Conservation (phyloP, 1,284 basidiomycete genomes). For the Tylopilus sp. region DNA sequence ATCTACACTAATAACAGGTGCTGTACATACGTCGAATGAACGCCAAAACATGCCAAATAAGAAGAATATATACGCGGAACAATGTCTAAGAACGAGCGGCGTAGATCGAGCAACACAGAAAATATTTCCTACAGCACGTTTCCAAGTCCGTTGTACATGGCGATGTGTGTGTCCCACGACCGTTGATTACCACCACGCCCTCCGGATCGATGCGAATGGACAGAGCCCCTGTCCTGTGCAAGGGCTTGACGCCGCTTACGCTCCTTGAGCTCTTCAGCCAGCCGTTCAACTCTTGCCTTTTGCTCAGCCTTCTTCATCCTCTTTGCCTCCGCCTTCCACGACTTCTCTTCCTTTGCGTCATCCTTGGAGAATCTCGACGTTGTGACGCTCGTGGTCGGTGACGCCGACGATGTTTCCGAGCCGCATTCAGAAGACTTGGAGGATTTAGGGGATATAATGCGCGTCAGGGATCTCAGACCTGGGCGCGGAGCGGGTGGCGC, state of each 20-base stretch:
- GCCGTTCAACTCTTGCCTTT: slow-evolving; percentile 37
- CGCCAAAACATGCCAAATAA: slow-evolving; percentile 19
- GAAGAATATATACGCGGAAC: slow-evolving; percentile 10
- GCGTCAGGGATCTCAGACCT: slow-evolving; percentile 24
- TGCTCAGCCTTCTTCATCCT: slow-evolving; percentile 44
- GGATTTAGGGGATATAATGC: slow-evolving; percentile 28
- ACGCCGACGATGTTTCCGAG: slow-evolving; percentile 11
- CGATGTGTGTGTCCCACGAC: slow-evolving; percentile 23
- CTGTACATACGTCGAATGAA: slow-evolving; percentile 9
- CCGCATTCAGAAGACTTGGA: slow-evolving; percentile 6
- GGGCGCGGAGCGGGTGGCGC: slow-evolving; percentile 8
- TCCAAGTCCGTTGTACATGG: slow-evolving; percentile 37
- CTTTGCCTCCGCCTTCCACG: slow-evolving; percentile 44
- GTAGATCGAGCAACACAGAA: slow-evolving; percentile 15
- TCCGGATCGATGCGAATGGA: slow-evolving; percentile 26
- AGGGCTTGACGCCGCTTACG: slow-evolving; percentile 31
- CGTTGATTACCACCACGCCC: slow-evolving; percentile 15
- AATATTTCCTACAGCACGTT: slow-evolving; percentile 20
- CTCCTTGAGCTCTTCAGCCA: slow-evolving; percentile 43
- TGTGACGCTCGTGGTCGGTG: slow-evolving; percentile 19
- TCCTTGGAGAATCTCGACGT: slow-evolving; percentile 14
- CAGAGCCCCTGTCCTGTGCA: slow-evolving; percentile 31
- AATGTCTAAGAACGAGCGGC: slow-evolving; percentile 9
- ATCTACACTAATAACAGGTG: slow-evolving; percentile 33
- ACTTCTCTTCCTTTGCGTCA: slow-evolving; percentile 34